Evolutionary conservation across 2,329 filamentous ascomycete species (phyloP).

Genomic region (Neofusicoccum sp.): DNA sequence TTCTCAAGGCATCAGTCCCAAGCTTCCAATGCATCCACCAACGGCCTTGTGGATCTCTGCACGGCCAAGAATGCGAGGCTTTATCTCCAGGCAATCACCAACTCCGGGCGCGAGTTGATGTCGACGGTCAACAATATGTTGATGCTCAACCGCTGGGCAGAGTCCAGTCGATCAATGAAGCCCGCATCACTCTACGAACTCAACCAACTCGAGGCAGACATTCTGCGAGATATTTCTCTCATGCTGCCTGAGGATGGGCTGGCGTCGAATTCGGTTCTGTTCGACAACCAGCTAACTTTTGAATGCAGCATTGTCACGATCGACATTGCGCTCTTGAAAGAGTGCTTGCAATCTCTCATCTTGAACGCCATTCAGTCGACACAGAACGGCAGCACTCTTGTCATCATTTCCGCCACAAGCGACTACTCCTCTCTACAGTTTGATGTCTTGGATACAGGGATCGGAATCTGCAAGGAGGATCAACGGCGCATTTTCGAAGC

Average conservation of each 20-base stretch:
- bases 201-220: slow-evolving; percentile 32
- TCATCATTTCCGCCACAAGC: slow-evolving; percentile 32
- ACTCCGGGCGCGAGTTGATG: slow-evolving; percentile 44
- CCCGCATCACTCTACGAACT: slow-evolving; percentile 29
- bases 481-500: slow-evolving; percentile 43
- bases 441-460: slow-evolving; percentile 46
- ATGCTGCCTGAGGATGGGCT: slow-evolving; percentile 31
- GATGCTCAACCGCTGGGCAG: slow-evolving; percentile 43
- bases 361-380: slow-evolving; percentile 45
- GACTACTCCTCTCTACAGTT: slow-evolving; percentile 34
- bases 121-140: slow-evolving; percentile 48
- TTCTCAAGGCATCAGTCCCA: slow-evolving; percentile 21
- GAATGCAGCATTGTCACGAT: slow-evolving; percentile 33
- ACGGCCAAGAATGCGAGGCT: slow-evolving; percentile 23
- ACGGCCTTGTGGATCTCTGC: background rate
- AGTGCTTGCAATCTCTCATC: slow-evolving; percentile 43
- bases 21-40: slow-evolving; percentile 10
- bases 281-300: slow-evolving; percentile 32
- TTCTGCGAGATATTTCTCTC: slow-evolving; percentile 31
- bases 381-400: slow-evolving; percentile 35
- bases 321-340: slow-evolving; percentile 42
- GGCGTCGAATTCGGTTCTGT: slow-evolving; percentile 31
- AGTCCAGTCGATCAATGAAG: slow-evolving; percentile 27
- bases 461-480: slow-evolving; percentile 38
- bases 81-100: slow-evolving; percentile 38